Evolutionary conservation across 2,329 filamentous ascomycete genomes (phyloP).

Genomic region (Neofusicoccum kwambonambiense): DNA sequence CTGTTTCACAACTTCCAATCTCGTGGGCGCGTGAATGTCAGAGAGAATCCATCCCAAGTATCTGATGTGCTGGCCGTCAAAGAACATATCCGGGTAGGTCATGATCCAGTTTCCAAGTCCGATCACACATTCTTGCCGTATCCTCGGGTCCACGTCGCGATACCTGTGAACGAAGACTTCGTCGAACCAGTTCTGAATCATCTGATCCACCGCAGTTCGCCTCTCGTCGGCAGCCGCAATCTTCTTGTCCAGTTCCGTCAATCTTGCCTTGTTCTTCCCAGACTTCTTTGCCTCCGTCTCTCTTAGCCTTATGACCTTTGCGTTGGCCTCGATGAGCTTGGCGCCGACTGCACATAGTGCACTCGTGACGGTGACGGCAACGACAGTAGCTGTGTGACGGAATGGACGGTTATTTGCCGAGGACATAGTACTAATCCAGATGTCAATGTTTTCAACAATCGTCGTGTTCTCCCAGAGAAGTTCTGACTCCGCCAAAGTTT

Average conservation of each 20-base stretch:
- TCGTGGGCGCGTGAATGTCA: conserved; percentile 70
- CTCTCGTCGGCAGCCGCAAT: conserved; percentile 69
- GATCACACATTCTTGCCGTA: conserved; percentile 83
- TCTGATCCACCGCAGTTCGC: conserved; percentile 66
- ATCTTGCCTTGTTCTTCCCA: conserved; percentile 73
- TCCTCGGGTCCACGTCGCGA: conserved; percentile 86
- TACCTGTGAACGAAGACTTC: conserved; percentile 94
- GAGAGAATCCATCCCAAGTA: conserved; percentile 96
- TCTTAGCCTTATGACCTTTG: conserved; percentile 73
- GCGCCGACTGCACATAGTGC: conserved; percentile 72
- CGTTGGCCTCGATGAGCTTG: conserved; percentile 68
- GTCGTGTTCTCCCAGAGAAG: conserved; percentile 73
- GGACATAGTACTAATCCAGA: conserved; percentile 90
- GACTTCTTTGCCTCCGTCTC: conserved; percentile 74
- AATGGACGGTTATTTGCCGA: conserved; percentile 85
- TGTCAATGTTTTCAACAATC: conserved; percentile 82
- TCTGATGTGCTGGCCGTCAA: conserved; percentile 84
- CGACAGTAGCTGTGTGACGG: conserved; percentile 87
- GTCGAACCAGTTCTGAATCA: conserved; percentile 84
- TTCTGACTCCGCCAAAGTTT: conserved; percentile 77
- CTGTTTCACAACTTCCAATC: conserved; percentile 84
- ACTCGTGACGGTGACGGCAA: conserved; percentile 75
- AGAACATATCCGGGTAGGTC: conserved; percentile 79
- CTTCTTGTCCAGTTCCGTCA: conserved; percentile 69
- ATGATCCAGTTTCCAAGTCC: conserved; percentile 88